phyloP scores from a whole-genome alignment of 768 basidiomycete genomes.

The Suillus sp. region DNA sequence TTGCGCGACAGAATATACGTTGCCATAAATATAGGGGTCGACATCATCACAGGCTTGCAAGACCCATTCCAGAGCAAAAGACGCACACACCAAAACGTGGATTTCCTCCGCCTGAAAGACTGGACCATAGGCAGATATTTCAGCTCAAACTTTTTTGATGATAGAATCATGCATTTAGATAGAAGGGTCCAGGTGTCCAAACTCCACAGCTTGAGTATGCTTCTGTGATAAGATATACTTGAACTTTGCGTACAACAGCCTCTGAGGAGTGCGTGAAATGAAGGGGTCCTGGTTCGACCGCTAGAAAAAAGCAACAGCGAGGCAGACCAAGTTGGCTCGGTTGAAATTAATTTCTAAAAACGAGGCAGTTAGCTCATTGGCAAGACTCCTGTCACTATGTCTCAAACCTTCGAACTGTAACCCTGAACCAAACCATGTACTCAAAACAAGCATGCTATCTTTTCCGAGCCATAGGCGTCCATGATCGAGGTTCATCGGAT shows the following conservation, averaged over 20 bases:
- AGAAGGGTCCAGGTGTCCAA: background rate
- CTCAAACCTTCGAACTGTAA: background rate
- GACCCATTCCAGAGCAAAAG: background rate
- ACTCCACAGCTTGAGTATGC: background rate
- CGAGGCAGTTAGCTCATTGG: background rate
- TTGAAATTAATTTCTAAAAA: background rate
- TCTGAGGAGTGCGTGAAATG: background rate
- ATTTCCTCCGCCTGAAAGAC: background rate
- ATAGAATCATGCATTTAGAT: background rate
- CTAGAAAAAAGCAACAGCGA: background rate
- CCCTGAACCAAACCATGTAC: background rate
- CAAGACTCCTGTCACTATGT: background rate
- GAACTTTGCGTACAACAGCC: background rate
- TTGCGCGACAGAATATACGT: background rate
- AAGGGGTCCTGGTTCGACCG: background rate
- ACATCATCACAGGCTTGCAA: background rate
- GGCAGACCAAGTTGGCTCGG: background rate
- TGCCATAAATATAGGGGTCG: background rate
- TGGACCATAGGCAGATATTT: background rate
- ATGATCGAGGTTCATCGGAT: conserved; percentile 39
- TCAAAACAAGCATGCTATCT: conserved; percentile 19
- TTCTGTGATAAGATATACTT: background rate
- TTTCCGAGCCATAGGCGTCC: conserved; percentile 36
- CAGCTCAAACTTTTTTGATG: background rate
- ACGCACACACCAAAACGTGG: too few relatives aligned